phyloP scores from a whole-genome alignment of 1,139 yeast species.

The Blastobotrys malaysiensis region DNA sequence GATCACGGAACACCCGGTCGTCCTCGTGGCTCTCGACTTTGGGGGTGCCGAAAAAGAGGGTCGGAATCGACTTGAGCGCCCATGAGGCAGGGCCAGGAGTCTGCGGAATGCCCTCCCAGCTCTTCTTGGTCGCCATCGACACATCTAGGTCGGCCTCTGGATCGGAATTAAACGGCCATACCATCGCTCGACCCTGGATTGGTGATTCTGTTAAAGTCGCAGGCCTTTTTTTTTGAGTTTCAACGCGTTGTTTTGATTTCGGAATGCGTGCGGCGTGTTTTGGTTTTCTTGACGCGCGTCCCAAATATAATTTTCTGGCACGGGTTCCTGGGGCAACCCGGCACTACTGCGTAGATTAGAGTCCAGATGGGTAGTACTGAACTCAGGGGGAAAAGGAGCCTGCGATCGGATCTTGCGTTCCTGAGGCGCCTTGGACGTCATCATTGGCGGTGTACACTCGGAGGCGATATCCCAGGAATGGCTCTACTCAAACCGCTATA shows the following conservation, averaged over 20 bases:
- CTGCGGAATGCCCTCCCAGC: constrained; percentile 17
- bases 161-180: constrained; percentile 9
- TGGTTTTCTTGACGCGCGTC: not conserved
- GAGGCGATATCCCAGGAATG: too few species aligned
- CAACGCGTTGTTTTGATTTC: not conserved
- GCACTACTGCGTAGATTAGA: not conserved
- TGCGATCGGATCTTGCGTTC: not conserved
- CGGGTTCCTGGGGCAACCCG: not conserved
- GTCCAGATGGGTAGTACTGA: not conserved
- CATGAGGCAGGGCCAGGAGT: constrained; percentile 22
- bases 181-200: constrained; percentile 4
- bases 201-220: not conserved
- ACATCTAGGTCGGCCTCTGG: constrained; percentile 7
- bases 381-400: not conserved
- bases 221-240: not conserved
- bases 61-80: constrained; percentile 21
- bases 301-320: not conserved
- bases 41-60: constrained; percentile 21
- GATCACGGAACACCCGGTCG: constrained; percentile 15
- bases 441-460: too few species aligned
- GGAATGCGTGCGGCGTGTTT: not conserved
- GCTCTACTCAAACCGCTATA: too few species aligned
- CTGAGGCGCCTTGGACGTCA: too few species aligned
- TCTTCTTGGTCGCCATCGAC: constrained; percentile 9
- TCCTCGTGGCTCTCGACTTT: constrained; percentile 15